These are phyloP conservation scores for Sugiyamaella japonica DNA, from an alignment of 1,139 yeast species.

Conservation along the genomic window DNA sequence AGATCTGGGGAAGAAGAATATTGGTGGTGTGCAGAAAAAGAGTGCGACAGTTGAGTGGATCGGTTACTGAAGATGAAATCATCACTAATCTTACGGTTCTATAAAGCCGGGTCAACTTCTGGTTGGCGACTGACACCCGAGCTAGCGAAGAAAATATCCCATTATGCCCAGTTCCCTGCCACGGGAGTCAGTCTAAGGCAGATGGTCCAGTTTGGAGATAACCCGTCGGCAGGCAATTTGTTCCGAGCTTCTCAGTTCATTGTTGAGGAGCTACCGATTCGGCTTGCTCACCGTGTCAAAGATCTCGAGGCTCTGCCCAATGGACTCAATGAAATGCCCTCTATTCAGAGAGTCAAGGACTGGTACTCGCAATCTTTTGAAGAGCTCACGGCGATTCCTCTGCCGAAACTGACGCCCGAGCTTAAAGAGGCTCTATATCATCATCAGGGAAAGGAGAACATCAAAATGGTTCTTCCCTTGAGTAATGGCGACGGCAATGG, in stretches of 20 bases:
- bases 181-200: conserved; percentile 82
- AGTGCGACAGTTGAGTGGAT: not conserved
- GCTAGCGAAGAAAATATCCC: conserved; percentile 42
- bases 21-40: too few species aligned
- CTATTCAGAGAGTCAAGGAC: conserved; percentile 72
- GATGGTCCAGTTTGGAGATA: conserved; percentile 90
- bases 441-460: conserved; percentile 24
- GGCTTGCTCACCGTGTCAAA: conserved; percentile 82
- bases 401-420: conserved; percentile 38
- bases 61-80: conserved; percentile 2
- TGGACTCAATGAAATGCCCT: conserved; percentile 70
- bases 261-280: conserved; percentile 82
- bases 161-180: conserved; percentile 73
- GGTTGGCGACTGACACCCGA: conserved; percentile 35
- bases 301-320: conserved; percentile 80
- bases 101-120: conserved; percentile 9
- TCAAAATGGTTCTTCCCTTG: conserved; percentile 17
- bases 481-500: conserved; percentile 17
- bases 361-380: conserved; percentile 94
- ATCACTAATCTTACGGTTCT: not conserved
- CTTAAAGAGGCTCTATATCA: conserved; percentile 34
- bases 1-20: too few species aligned
- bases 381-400: conserved; percentile 57
- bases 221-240: conserved; percentile 74
- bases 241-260: conserved; percentile 84